phyloP scores from a whole-genome alignment of 73 alveolate genomes.

The Durusdinium trenchii region DNA sequence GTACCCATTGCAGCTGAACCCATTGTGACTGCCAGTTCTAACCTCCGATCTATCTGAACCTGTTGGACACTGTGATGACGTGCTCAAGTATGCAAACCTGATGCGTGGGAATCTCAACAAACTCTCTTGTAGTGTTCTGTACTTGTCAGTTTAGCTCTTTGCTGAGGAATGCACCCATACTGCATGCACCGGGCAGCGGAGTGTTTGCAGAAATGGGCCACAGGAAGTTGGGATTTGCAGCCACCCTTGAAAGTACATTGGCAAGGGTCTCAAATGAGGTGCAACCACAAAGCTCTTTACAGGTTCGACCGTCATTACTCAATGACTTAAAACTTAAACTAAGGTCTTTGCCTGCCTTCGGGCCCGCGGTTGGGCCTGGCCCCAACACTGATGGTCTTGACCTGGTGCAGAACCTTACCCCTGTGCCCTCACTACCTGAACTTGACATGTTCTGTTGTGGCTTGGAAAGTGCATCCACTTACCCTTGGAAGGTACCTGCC shows the following conservation, averaged over 20 bases:
- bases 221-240: neutral
- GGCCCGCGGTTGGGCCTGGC: conserved; percentile 6
- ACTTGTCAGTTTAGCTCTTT: neutral
- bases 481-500: conserved; percentile 10
- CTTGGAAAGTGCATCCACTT: no score
- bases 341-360: neutral
- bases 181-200: neutral
- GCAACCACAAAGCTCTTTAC: neutral
- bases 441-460: neutral
- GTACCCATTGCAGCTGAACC: neutral
- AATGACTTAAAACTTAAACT: neutral
- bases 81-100: neutral
- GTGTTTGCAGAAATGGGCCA: neutral
- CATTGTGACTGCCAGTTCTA: neutral
- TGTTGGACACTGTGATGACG: neutral
- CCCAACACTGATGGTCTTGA: neutral
- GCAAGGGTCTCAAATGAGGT: neutral
- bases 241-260: neutral
- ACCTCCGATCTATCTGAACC: neutral
- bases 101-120: neutral
- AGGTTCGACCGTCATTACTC: neutral
- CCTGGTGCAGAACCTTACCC: neutral
- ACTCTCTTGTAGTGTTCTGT: neutral
- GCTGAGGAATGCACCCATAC: neutral
- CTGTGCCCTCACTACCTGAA: neutral